Base-by-base conservation (phyloP, 768 basidiomycete species). In the Mycena olivaceomarginata region DNA sequence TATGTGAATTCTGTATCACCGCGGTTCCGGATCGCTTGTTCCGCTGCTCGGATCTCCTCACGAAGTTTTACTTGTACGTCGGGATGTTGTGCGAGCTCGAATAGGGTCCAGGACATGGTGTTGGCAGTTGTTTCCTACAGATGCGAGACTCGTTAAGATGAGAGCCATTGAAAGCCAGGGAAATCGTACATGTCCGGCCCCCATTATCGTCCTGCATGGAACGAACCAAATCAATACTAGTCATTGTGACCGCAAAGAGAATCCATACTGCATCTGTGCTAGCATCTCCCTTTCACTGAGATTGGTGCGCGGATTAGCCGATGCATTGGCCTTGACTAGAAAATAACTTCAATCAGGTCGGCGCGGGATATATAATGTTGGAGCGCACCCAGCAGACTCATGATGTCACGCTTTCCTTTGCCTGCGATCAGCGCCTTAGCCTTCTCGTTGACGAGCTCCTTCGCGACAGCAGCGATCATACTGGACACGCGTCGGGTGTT, bases 61-160 rank as follows among this genome's bases (percentile, higher is more conserved):
- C 95, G 91, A 25, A 96, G 90, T 73, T 87, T 89, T 4, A 84
- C 83, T 81, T 97, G 95, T 2, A 92, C 83, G n/a, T 91, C 86
- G 0, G 90, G 92, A 76, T 92, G 84, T 51, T 86, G 89, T 4
- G 93, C 89, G 5, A 97, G 87, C 78, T 93, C 92, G 70, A 93
- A 86, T 9, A 96, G 83, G 8, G 91, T 88, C 93, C 93, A 96
- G 70, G 88, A 87, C 41, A 93, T 68, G 2, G 90, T 87, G 48
- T 89, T 91, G 4, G 93, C 89, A 66, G 90, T 92, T 5, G 93
- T 94, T 81, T 93, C 94, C 81, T 94, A 25, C 37, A 13, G 39
- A 18, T 37, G 11, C 41, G 40, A 63, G n/a, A 3, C 11, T 37
- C 13, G 22, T 37, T 41, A 16, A 15, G 4, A 20, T 41, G 10